Evolutionary conservation across 495 filamentous ascomycete genomes (phyloP), one percentile per base, ranked within the genome.

Genomic region (Melanomma pulvis-pyrius): DNA sequence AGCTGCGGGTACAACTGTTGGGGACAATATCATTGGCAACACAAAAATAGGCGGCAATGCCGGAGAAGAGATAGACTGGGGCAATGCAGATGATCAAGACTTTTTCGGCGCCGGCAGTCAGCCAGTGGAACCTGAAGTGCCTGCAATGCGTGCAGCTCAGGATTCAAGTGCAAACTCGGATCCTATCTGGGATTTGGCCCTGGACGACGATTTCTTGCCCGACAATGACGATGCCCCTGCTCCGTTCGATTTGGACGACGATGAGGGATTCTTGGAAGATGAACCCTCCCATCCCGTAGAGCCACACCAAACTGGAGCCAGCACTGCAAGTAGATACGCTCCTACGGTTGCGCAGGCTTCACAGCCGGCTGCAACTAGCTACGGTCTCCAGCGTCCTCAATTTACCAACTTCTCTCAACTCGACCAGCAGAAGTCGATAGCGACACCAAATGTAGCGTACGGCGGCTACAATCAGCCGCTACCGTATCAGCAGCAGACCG

Each of bases 101-200:
- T 63, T 69, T 15, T 69, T 72, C 54, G 55, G 56, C 13, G 30
- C 12, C 19, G 61, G 24, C 17, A 21, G 19, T 9, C 30, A 26
- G 39, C 29, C n/a, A 4, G 11, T 15, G 49, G 50, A 24, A 30
- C 32, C 17, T 28, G 34, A 29, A 22, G 21, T 32, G n/a, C 25
- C 21, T 17, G 36, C 28, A 17, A 32, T 25, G 21, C 32, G 48
- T 25, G 61, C 36, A 21, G 29, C 58, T 24, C 47, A 63, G 15
- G 48, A 63, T 28, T 15, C 44, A 11, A 26, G 17, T 17, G 48
- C 87, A 44, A 81, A 82, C 29, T 88, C 94, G 68, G 88, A 89
- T 50, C 90, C 89, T 1, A 85, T 88, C 67, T 97, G 94, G 94
- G 81, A 92, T 69, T 90, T 87, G 47, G 90, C 90, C 63, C 81